Evolutionary conservation across 345 rosid species (phyloP).

Genomic region (Nephelium lappaceum): DNA sequence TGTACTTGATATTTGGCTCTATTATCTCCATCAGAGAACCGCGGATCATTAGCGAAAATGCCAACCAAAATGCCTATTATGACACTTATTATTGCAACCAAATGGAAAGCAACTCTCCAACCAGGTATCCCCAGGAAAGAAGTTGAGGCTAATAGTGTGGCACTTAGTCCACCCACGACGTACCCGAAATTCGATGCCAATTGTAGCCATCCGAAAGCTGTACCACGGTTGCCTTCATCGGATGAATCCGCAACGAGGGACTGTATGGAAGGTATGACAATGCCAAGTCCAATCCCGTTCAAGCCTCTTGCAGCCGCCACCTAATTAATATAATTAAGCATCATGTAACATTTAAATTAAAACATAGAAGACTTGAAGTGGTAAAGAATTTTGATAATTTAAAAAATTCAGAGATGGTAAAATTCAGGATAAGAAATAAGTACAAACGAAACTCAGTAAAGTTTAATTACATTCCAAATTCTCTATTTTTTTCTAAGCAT

Average conservation of each 20-base stretch:
- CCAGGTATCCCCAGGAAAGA: constrained; percentile 71
- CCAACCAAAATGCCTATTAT: constrained; percentile 62
- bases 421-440: too few species aligned
- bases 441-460: too few species aligned
- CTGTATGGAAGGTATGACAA: constrained; percentile 59
- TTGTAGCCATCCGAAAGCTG: constrained; percentile 82
- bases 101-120: constrained; percentile 77
- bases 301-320: constrained; percentile 73
- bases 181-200: constrained; percentile 62
- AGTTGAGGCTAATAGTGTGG: constrained; percentile 66
- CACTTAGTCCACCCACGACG: constrained; percentile 54
- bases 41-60: constrained; percentile 70
- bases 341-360: too few species aligned
- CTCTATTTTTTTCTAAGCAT: too few species aligned
- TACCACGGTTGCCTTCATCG: constrained; percentile 71
- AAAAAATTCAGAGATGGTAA: too few species aligned
- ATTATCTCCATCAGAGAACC: constrained; percentile 23
- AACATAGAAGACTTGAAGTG: too few species aligned
- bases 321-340: constrained; percentile 23
- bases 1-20: constrained; percentile 19
- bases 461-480: too few species aligned
- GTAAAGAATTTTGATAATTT: too few species aligned
- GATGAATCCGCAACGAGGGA: constrained; percentile 82
- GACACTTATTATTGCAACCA: constrained; percentile 59
- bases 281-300: constrained; percentile 70